phyloP scores from a whole-genome alignment of 257 asterid species.

The Ajuga chamaepitys region DNA sequence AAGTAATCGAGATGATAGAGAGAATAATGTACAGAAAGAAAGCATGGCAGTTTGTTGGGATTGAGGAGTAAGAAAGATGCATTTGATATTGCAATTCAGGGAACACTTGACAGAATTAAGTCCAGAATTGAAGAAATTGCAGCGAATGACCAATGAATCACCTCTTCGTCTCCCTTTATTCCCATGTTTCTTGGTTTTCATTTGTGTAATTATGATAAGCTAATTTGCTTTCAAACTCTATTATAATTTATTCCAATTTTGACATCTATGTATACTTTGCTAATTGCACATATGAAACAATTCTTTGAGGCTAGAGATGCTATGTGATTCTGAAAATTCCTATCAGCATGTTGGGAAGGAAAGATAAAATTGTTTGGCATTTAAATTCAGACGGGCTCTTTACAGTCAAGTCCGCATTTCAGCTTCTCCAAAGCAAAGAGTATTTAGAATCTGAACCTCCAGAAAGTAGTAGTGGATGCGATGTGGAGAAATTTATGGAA shows the following conservation, averaged over 20 bases:
- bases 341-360: too few species aligned
- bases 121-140: slow-evolving; percentile 34
- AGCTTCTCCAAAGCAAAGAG: too few species aligned
- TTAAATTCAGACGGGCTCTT: too few species aligned
- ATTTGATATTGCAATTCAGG: slow-evolving; percentile 75
- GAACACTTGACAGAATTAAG: slow-evolving; percentile 49
- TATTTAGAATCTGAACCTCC: too few species aligned
- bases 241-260: not conserved
- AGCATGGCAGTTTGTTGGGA: slow-evolving; percentile 77
- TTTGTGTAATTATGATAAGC: too few species aligned
- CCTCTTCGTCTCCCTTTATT: not conserved
- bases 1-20: slow-evolving; percentile 53
- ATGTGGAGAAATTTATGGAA: not conserved
- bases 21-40: slow-evolving; percentile 76
- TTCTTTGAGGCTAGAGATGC: too few species aligned
- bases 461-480: too few species aligned
- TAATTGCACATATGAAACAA: not conserved
- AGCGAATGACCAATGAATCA: not conserved
- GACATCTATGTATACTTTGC: not conserved
- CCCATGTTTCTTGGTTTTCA: not conserved
- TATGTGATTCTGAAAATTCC: too few species aligned
- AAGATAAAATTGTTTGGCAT: too few species aligned
- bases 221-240: not conserved
- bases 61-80: slow-evolving; percentile 77
- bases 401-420: too few species aligned